These are phyloP conservation scores for Alternaria arborescens DNA, from an alignment of 2,329 filamentous ascomycete genomes.

Conservation along the genomic window DNA sequence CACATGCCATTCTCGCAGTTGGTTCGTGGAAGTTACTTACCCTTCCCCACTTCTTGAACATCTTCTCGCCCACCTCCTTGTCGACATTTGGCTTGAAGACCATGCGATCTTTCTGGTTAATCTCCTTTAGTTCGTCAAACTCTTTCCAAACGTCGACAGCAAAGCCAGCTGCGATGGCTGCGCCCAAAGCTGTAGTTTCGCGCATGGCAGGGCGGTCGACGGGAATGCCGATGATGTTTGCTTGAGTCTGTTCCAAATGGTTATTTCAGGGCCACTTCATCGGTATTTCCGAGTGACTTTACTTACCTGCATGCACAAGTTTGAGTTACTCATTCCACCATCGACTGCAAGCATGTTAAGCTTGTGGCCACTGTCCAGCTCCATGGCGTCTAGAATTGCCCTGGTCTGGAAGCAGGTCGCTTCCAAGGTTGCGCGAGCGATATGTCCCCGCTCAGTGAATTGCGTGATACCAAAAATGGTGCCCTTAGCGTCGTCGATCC, in stretches of 20 bases:
- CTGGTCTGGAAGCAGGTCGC: slow-evolving; percentile 93
- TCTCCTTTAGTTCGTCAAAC: slow-evolving; percentile 75
- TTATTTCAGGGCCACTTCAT: slow-evolving; percentile 20
- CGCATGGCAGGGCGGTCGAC: slow-evolving; percentile 87
- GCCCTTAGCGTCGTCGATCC: slow-evolving; percentile 91
- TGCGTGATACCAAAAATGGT: slow-evolving; percentile 85
- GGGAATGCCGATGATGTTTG: slow-evolving; percentile 83
- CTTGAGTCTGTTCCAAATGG: slow-evolving; percentile 68
- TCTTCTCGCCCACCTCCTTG: slow-evolving; percentile 64
- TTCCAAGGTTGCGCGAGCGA: slow-evolving; percentile 88
- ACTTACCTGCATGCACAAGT: slow-evolving; percentile 79
- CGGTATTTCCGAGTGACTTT: not conserved
- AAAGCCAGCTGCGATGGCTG: slow-evolving; percentile 88
- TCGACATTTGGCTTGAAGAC: slow-evolving; percentile 74
- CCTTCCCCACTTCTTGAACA: slow-evolving; percentile 77
- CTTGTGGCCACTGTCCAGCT: slow-evolving; percentile 79
- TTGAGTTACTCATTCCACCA: slow-evolving; percentile 87
- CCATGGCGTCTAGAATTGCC: slow-evolving; percentile 91
- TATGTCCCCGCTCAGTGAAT: slow-evolving; percentile 84
- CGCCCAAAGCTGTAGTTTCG: slow-evolving; percentile 87
- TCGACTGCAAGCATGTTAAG: slow-evolving; percentile 82
- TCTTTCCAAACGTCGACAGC: slow-evolving; percentile 80
- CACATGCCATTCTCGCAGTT: slow-evolving; percentile 1
- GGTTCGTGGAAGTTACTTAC: slow-evolving; percentile 9
- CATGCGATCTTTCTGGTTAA: slow-evolving; percentile 74